Evolutionary conservation across 306 rosid species (phyloP).

Genomic region (Urtica urens): DNA sequence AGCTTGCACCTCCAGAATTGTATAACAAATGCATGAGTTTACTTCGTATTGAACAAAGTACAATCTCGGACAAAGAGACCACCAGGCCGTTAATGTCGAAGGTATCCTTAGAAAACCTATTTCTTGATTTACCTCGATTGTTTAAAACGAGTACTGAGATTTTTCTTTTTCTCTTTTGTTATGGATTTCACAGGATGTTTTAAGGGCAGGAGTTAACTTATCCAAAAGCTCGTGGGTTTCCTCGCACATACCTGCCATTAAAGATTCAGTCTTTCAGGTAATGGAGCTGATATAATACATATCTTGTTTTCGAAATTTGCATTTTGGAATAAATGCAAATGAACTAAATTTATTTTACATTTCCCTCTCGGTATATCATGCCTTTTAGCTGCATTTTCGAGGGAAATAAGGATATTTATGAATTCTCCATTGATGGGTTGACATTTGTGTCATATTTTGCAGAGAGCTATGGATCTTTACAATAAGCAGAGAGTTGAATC

Average conservation of each 20-base stretch:
- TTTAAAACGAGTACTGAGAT: slow-evolving; percentile 3
- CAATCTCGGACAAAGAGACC: slow-evolving; percentile 32
- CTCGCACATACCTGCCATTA: slow-evolving; percentile 50
- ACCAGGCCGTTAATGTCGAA: slow-evolving; percentile 31
- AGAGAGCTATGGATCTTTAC: slow-evolving; percentile 78
- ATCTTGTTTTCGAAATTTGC: too few species aligned
- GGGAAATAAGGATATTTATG: too few species aligned
- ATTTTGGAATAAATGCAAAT: too few species aligned
- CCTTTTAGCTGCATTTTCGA: too few species aligned
- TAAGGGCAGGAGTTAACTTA: slow-evolving; percentile 33
- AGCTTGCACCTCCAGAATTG: slow-evolving; percentile 52
- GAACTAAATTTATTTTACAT: too few species aligned
- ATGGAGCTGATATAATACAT: neutral
- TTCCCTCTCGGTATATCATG: too few species aligned
- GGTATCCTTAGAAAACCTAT: slow-evolving; percentile 39
- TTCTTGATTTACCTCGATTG: too few species aligned
- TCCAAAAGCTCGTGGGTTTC: slow-evolving; percentile 24
- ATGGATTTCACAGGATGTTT: slow-evolving; percentile 42
- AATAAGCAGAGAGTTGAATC: slow-evolving; percentile 57
- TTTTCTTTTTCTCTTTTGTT: neutral
- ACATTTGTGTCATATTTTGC: slow-evolving; percentile 25
- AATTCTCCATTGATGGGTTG: too few species aligned
- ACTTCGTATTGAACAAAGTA: slow-evolving; percentile 34
- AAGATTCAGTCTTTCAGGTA: slow-evolving; percentile 69
- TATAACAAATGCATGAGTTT: slow-evolving; percentile 52